Evolutionary conservation across 768 basidiomycete genomes (phyloP).

Genomic region (Glaciozyma antarctica): DNA sequence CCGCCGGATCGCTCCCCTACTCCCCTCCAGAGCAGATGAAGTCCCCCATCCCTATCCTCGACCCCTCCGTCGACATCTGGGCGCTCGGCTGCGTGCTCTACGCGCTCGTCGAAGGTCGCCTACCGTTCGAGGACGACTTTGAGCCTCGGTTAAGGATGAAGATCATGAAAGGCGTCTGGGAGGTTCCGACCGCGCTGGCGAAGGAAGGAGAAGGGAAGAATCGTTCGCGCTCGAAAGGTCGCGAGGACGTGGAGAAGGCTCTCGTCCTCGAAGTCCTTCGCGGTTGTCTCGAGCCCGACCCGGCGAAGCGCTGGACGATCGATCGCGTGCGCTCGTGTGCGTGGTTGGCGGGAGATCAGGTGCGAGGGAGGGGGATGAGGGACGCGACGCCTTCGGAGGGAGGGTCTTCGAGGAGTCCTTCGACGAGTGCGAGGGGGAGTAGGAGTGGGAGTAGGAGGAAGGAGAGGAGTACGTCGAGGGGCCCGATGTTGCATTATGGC

Average conservation of each 20-base stretch:
- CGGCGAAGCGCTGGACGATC: constrained; percentile 64
- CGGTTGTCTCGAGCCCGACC: constrained; percentile 66
- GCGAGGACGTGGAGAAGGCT: constrained; percentile 9
- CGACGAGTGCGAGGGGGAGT: background rate
- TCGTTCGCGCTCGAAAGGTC: background rate
- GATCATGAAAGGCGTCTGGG: constrained; percentile 65
- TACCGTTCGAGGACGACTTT: constrained; percentile 81
- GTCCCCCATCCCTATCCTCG: constrained; percentile 25
- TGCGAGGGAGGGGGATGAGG: background rate
- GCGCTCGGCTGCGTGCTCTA: constrained; percentile 85
- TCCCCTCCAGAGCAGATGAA: constrained; percentile 35
- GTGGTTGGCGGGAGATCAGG: constrained; percentile 33
- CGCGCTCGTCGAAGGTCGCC: constrained; percentile 66
- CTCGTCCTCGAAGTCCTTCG: constrained; percentile 47
- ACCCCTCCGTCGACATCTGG: constrained; percentile 80
- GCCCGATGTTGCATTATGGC: background rate
- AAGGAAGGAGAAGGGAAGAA: background rate
- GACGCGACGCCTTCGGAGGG: background rate
- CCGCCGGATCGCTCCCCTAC: constrained; percentile 37
- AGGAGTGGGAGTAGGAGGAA: background rate
- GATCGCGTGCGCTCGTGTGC: constrained; percentile 59
- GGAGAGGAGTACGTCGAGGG: background rate
- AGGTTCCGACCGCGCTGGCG: constrained; percentile 35
- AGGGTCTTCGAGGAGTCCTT: background rate
- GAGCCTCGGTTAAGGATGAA: constrained; percentile 88